phyloP scores from a whole-genome alignment of 768 basidiomycete species.

The Boletus rubescentipes region DNA sequence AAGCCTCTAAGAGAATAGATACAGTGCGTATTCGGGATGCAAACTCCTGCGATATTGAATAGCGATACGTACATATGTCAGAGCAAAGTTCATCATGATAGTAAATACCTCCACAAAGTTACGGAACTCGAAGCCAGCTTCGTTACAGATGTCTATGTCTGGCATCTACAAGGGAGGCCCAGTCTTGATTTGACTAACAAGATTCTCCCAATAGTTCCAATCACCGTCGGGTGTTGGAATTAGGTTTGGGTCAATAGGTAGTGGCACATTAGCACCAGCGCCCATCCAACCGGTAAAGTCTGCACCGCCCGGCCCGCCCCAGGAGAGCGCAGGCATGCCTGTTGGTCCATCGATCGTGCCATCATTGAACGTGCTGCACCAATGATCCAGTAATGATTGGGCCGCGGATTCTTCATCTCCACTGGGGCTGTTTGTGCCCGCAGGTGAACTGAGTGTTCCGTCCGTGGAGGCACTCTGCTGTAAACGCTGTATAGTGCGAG shows the following conservation, averaged over 20 bases:
- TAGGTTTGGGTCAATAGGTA: slow-evolving; percentile 43
- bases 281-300: slow-evolving; percentile 64
- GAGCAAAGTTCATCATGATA: neutral
- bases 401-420: slow-evolving; percentile 76
- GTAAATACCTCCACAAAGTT: slow-evolving; percentile 6
- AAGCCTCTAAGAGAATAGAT: neutral
- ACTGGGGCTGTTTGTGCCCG: slow-evolving; percentile 64
- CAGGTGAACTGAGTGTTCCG: slow-evolving; percentile 52
- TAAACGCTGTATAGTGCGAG: slow-evolving; percentile 60
- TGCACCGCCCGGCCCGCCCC: slow-evolving; percentile 56
- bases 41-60: slow-evolving; percentile 1
- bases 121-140: slow-evolving; percentile 9
- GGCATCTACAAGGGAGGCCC: slow-evolving; percentile 32
- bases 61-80: slow-evolving; percentile 11
- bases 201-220: slow-evolving; percentile 79
- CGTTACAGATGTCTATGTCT: slow-evolving; percentile 4
- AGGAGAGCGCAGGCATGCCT: slow-evolving; percentile 49
- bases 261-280: slow-evolving; percentile 35
- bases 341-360: slow-evolving; percentile 52
- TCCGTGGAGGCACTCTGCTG: slow-evolving; percentile 49
- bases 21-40: neutral
- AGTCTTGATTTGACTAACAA: slow-evolving; percentile 56
- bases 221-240: slow-evolving; percentile 61
- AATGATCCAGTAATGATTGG: slow-evolving; percentile 78
- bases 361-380: slow-evolving; percentile 80